Conservation (phyloP, 2,329 filamentous ascomycete species). For the Paraphoma chrysanthemicola region DNA sequence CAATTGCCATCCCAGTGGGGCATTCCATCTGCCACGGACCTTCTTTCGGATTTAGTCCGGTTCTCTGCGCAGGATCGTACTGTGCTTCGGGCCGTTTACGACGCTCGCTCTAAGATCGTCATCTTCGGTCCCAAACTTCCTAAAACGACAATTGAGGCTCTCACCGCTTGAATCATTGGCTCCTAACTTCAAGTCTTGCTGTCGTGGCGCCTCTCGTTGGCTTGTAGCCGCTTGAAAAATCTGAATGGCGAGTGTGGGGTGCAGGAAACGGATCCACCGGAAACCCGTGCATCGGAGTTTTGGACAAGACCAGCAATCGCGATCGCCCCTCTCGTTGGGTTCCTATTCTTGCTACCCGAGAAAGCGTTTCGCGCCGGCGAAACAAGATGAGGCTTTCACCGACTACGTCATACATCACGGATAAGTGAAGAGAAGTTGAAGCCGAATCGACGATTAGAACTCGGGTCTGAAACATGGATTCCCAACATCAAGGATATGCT, state of each 20-base stretch:
- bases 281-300: neutral
- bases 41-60: neutral
- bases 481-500: too few species aligned
- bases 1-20: slow-evolving; percentile 1
- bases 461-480: too few species aligned
- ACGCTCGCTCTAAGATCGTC: neutral
- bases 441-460: too few species aligned
- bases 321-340: neutral
- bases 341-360: neutral
- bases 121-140: neutral
- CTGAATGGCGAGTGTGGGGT: neutral
- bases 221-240: neutral
- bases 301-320: neutral
- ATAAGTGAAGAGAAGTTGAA: neutral
- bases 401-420: neutral
- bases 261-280: neutral
- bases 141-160: neutral
- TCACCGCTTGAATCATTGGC: slow-evolving; percentile 4
- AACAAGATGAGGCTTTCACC: neutral
- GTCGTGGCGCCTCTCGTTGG: neutral
- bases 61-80: neutral
- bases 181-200: neutral
- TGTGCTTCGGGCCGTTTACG: neutral
- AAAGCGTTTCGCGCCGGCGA: neutral
- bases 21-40: neutral